Base-by-base conservation (phyloP, 306 rosid species). In the Cyclanthera cordifolia region DNA sequence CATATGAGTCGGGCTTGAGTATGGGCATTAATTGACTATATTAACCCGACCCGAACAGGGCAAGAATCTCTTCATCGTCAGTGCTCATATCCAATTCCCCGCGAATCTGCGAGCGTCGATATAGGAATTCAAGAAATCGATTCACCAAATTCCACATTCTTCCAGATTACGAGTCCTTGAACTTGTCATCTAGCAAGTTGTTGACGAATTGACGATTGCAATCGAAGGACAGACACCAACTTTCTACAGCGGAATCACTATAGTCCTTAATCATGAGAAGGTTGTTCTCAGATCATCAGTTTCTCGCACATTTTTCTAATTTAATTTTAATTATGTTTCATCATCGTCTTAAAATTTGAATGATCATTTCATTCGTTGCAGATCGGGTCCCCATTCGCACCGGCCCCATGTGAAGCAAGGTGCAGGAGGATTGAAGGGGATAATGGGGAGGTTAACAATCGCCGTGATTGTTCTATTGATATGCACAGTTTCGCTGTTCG, bases 381-480 rank as follows among this genome's bases (percentile, higher is more conserved):
- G 98, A 72, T 60, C 81, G 30, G 95, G 90, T 43, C 74, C 78
- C 50, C 84, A 85, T 81, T 78, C 80, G 28, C 81, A 83, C 37
- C 79, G 94, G 74, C 86, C 53, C 50, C 80, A 83, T 65, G 78
- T 77, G 67, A 85, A 87, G 73, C 81, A 77, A 34, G 74, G 56
- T 34, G 80, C 67, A 15, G 86, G 86, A 50, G 86, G 84, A 23
- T 72, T 93, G 60, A 93, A 79, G 73, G 91, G 82, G 47, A 79
- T 75, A 84, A 19, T 84, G 28, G 86, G 82, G 67, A 93, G 84
- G 75, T 73, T 89, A 28, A 78, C 92, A 20, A 65, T 87, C 76
- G 88, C 82, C 34, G 88, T 82, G 50, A 69, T 73, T 13, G 86
- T 93, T 16, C 85, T 90, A 74, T 32, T 92, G 87, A 90, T 93